Base-by-base conservation (phyloP, 2,329 filamentous ascomycete species). In the Clonostachys solani region DNA sequence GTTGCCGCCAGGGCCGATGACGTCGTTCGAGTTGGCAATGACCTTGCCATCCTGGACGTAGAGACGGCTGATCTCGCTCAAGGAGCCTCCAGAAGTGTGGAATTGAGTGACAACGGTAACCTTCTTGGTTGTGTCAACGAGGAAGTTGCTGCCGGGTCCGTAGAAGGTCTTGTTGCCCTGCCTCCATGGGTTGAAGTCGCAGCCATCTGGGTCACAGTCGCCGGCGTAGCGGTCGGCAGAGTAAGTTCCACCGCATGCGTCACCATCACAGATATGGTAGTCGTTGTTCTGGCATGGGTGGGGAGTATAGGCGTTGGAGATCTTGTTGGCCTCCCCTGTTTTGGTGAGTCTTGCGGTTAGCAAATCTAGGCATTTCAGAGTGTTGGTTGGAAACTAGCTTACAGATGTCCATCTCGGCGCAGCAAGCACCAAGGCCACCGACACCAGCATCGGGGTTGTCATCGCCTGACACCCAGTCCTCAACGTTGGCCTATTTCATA, bases 101-200 rank as follows among this genome's bases (percentile, higher is more conserved):
- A 85, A 85, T 56, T 84, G 81, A 10, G 81, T 85, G 42, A 85
- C 76, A 6, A 86, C 36, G 36, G 36, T 38, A 7, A 38, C 36
- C 36, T 38, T 38, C 36, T 38, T 38, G 46, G 60, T 73, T 45
- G 79, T 82, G 61, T 84, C 75, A 51, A 86, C 70, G 16, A 67
- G 81, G 12, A 38, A 38, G 36, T 18, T 18, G 61, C 69, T 69
- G 52, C 75, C 77, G 0, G 72, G 65, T 35, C 81, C 82, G 63
- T 78, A 86, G 69, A 84, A 86, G 60, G 60, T 61, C 38, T 46
- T 68, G 62, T 78, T 75, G 41, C 81, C 82, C 68, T 80, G 73
- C 56, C 81, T 80, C 75, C 77, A 86, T 23, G 75, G 66, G 72
- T 84, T 84, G 71, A 79, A 84, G 59, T 84, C 82, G 56, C 83